These are phyloP conservation scores for Proliferodiscus dingleyae DNA, from an alignment of 2,329 filamentous ascomycete species.

Conservation along the genomic window DNA sequence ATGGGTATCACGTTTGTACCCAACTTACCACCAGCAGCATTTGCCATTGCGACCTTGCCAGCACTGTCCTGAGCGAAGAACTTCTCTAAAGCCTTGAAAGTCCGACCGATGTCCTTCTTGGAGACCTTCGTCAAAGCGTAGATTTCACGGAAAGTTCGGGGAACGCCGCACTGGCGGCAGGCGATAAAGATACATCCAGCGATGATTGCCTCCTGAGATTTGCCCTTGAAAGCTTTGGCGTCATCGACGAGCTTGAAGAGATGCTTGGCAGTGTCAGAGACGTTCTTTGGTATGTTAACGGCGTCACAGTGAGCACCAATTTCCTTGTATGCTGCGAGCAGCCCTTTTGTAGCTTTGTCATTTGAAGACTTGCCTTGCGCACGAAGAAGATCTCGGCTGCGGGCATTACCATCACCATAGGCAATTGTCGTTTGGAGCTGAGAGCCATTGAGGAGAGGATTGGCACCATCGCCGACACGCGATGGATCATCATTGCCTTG, in stretches of 20 bases:
- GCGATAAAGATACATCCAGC: constrained; percentile 97
- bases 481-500: constrained; percentile 94
- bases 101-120: constrained; percentile 95
- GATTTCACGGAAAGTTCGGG: constrained; percentile 91
- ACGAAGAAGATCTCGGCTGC: constrained; percentile 71
- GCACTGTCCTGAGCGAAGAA: constrained; percentile 74
- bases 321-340: constrained; percentile 80
- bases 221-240: constrained; percentile 89
- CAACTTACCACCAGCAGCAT: constrained; percentile 51
- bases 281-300: constrained; percentile 73
- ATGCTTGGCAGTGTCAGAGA: constrained; percentile 86
- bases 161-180: constrained; percentile 81
- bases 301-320: constrained; percentile 84
- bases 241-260: constrained; percentile 95
- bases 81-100: constrained; percentile 88
- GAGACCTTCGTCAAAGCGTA: constrained; percentile 87
- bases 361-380: constrained; percentile 76
- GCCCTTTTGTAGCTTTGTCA: constrained; percentile 77
- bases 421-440: constrained; percentile 87
- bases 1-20: constrained; percentile 18
- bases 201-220: constrained; percentile 88
- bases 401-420: constrained; percentile 68
- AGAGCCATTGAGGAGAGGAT: constrained; percentile 82
- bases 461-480: constrained; percentile 92
- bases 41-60: constrained; percentile 45